These are phyloP conservation scores for Micractinium conductrix DNA, from an alignment of 139 green algal genomes.

Conservation along the genomic window DNA sequence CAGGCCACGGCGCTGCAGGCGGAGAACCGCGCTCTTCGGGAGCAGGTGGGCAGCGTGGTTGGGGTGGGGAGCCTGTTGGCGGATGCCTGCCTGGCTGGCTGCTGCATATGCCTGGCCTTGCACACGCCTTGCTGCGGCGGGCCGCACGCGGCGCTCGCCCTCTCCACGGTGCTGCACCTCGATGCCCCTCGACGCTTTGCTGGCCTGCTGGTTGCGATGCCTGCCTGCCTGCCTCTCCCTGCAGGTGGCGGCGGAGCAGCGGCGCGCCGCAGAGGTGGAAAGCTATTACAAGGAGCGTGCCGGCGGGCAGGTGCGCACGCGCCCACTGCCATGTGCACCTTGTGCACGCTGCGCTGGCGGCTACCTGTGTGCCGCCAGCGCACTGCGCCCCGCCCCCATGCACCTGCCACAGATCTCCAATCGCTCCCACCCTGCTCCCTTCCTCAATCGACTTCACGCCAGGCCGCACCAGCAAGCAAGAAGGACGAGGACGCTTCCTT, in stretches of 20 bases:
- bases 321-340: background rate
- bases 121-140: background rate
- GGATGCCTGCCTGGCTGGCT: background rate
- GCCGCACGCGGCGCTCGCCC: background rate
- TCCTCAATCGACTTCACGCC: background rate
- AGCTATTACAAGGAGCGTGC: constrained; percentile 30
- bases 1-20: constrained; percentile 34
- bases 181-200: background rate
- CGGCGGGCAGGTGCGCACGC: constrained; percentile 12
- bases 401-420: no score
- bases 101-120: background rate
- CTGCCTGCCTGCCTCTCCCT: no score
- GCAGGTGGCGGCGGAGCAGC: constrained; percentile 43
- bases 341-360: background rate
- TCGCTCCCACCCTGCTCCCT: background rate
- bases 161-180: background rate
- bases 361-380: background rate
- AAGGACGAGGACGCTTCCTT: constrained; percentile 59
- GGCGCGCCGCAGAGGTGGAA: constrained; percentile 48
- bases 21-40: constrained; percentile 23
- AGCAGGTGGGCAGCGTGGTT: constrained; percentile 9
- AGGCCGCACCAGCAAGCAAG: constrained; percentile 38
- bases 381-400: background rate
- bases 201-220: no score
- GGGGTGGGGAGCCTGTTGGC: background rate